phyloP scores from a whole-genome alignment of 352 stramenopile genomes.

The Bremia lactucae region DNA sequence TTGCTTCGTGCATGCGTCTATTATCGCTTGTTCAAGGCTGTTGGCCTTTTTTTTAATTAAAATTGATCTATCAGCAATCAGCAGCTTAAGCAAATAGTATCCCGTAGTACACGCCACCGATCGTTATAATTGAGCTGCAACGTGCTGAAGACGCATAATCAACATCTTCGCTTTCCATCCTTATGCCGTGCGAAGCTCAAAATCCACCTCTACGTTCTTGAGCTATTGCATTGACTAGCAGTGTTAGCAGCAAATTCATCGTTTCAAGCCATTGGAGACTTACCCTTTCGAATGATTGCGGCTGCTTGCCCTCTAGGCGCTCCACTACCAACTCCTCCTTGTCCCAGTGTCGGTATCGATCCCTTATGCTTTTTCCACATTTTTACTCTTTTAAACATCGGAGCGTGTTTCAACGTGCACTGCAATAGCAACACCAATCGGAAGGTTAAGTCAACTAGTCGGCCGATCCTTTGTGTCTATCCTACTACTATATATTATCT shows the following conservation, averaged over 20 bases:
- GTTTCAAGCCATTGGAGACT: neutral
- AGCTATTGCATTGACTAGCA: slow-evolving; percentile 11
- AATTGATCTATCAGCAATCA: slow-evolving; percentile 12
- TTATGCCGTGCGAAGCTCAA: slow-evolving; percentile 6
- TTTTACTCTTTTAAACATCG: slow-evolving; percentile 84
- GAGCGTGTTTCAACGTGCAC: slow-evolving; percentile 74
- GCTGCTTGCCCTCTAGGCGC: slow-evolving; percentile 61
- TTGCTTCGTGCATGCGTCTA: slow-evolving; percentile 26
- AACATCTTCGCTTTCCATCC: neutral
- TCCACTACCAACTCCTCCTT: slow-evolving; percentile 46
- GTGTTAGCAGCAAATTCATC: neutral
- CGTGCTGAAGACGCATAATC: neutral
- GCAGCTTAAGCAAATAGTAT: slow-evolving; percentile 4
- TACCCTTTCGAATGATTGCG: slow-evolving; percentile 75
- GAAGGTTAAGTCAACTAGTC: slow-evolving; percentile 19
- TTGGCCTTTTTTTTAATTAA: slow-evolving; percentile 4
- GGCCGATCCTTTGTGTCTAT: no score
- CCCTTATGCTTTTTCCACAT: slow-evolving; percentile 85
- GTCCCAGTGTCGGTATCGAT: slow-evolving; percentile 53
- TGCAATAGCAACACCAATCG: slow-evolving; percentile 16
- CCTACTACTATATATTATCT: slow-evolving; percentile 5
- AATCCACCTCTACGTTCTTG: slow-evolving; percentile 48
- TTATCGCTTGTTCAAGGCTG: slow-evolving; percentile 15
- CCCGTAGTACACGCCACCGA: slow-evolving; percentile 10
- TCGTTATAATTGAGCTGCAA: neutral